Evolutionary conservation across 73 alveolate genomes (phyloP), one percentile per base, ranked within the genome.

Genomic region (Urostyla sp.): DNA sequence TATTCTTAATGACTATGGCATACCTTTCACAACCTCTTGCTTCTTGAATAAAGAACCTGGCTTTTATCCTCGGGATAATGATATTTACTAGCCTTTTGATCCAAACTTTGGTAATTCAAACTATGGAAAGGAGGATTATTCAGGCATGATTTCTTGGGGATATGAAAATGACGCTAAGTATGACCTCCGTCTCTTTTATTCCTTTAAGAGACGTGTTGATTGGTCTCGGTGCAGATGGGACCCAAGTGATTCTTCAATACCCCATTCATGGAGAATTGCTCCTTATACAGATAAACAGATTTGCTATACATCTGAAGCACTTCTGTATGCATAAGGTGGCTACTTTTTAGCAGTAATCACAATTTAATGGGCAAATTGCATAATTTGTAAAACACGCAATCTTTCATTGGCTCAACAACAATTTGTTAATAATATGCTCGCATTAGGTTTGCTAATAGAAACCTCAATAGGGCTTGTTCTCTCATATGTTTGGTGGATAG

Each of bases 271-370:
- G 76, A 72, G 75, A 44, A 43, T 46, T 34, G 67, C 94, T 23
- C 53, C 75, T 8, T 43, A 75, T 3, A 49, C 87, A 6, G 66
- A 67, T 0, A 32, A 55, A 23, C 52, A 67, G 3, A 88, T 90
- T 23, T 96, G 99, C 78, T 96, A 96, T 80, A 79, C 97, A 31
- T 83, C 96, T 63, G 99, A 96, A 35, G 99, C 98, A 16, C 58
- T 91, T 40, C 92, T 90, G 67, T 94, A 94, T 83, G 98, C 97
- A 48, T 91, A 96, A 55, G 87, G 97, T n/a, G 97, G 98, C 18
- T 96, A 76, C 78, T 85, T 94, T 28, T 88, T 92, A 30, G 88
- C 98, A 23, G 92, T 90, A 52, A 95, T 96, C 13, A 51, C 85
- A 67, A 90, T 89, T 60, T 94, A 96, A 83, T 83, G 92, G 88